Evolutionary conservation across 768 basidiomycete genomes (phyloP), one percentile per base, ranked within the genome.

Genomic region (Kwoniella sp.): DNA sequence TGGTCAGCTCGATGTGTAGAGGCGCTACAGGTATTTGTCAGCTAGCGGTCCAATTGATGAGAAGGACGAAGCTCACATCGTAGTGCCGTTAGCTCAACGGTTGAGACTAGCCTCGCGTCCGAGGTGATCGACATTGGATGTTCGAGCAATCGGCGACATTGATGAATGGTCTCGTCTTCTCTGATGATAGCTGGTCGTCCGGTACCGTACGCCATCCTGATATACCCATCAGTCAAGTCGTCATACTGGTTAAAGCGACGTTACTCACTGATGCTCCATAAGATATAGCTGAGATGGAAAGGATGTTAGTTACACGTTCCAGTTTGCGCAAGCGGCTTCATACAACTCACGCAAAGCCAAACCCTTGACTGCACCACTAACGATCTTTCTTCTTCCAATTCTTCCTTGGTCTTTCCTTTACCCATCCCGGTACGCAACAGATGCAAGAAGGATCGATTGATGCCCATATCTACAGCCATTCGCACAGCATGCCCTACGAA

Each of bases 71-170:
- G 62, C 68, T 61, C 49, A 75, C 77, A 72, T 64, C 93, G 87
- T 66, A 95, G 86, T 29, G 87, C 87, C 85, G 93, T 92, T 60
- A 95, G 84, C 73, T 97, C 92, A 26, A 97, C 92, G 1, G 91
- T 94, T 2, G 93, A 94, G 13, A 96, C 90, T 15, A 97, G 86
- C 61, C 93, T 88, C 86, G 92, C 92, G 73, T 97, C 93, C 68
- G 95, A 92, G 72, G 91, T 88, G 64, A 95, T 90, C 15, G 91
- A 86, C 27, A 95, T 81, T 37, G 93, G 93, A 77, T 96, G 93
- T 67, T 88, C 86, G 24, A 96, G 81, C 21, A 97, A 83, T 50
- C 88, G 82, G 36, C 89, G 86, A 69, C 90, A 91, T 64, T 90
- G 86, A 73, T 83, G 85, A 63, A 97, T 92, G 55, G 91, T 89